Conservation (phyloP, 768 basidiomycete species). For the Lepiota venenata region DNA sequence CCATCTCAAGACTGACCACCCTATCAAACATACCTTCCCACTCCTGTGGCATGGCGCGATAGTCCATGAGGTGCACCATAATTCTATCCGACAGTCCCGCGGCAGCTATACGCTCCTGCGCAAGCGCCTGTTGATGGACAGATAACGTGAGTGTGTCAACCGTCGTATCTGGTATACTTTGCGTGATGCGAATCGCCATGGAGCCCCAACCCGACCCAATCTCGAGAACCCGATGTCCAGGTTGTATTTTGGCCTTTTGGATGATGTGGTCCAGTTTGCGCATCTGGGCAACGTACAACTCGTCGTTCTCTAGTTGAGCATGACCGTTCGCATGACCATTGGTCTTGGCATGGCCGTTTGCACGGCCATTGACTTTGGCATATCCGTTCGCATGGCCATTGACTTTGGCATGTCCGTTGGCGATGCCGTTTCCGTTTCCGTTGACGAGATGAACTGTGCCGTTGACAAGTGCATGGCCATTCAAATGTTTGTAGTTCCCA, state of each 20-base stretch:
- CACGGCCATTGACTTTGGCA: neutral
- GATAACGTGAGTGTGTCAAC: slow-evolving; percentile 76
- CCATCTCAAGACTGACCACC: slow-evolving; percentile 75
- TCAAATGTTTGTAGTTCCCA: neutral
- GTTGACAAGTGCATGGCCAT: neutral
- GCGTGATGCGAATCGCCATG: slow-evolving; percentile 60
- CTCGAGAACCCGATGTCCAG: slow-evolving; percentile 52
- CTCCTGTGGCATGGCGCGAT: slow-evolving; percentile 56
- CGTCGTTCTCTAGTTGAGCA: neutral
- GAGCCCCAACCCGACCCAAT: slow-evolving; percentile 83
- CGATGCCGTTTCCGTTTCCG: neutral
- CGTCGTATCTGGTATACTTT: slow-evolving; percentile 48
- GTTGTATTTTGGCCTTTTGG: slow-evolving; percentile 55
- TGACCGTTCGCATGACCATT: neutral
- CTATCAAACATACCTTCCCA: slow-evolving; percentile 69
- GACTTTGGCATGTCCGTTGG: neutral
- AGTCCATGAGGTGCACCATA: slow-evolving; percentile 73
- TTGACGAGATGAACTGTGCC: neutral
- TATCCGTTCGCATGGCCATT: neutral
- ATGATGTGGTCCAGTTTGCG: slow-evolving; percentile 66
- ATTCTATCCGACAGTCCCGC: slow-evolving; percentile 52
- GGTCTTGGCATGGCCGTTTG: too few relatives aligned
- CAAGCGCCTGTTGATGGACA: slow-evolving; percentile 57
- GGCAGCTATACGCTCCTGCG: slow-evolving; percentile 47
- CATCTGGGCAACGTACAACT: slow-evolving; percentile 48